Conservation (phyloP, 2,329 filamentous ascomycete genomes). For the Tolypocladium sp. region DNA sequence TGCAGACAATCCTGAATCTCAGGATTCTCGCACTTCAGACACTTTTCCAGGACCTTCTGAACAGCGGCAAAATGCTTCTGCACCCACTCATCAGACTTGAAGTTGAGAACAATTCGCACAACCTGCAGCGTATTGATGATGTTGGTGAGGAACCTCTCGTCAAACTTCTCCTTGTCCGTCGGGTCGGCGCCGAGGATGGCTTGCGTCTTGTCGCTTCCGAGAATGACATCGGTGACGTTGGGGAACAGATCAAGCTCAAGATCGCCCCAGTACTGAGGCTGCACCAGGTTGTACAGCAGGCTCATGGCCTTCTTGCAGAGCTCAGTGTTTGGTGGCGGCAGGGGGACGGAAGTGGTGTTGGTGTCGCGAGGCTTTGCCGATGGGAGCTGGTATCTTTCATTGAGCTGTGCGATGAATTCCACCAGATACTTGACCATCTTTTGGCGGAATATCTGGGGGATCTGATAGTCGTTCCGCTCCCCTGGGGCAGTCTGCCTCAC, state of each 20-base stretch:
- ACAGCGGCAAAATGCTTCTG: slow-evolving; percentile 65
- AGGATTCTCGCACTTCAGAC: slow-evolving; percentile 76
- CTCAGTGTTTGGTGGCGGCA: slow-evolving; percentile 55
- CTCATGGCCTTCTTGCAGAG: slow-evolving; percentile 79
- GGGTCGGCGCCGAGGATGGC: slow-evolving; percentile 49
- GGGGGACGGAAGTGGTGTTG: slow-evolving; percentile 30
- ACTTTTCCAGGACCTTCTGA: slow-evolving; percentile 84
- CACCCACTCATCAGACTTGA: slow-evolving; percentile 87
- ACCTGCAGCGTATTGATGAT: slow-evolving; percentile 94
- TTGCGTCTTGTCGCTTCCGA: slow-evolving; percentile 70
- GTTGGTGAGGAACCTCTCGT: slow-evolving; percentile 74
- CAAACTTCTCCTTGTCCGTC: slow-evolving; percentile 60
- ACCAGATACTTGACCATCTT: slow-evolving; percentile 93
- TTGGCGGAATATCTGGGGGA: slow-evolving; percentile 57
- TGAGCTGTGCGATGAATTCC: slow-evolving; percentile 84
- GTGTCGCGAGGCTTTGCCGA: slow-evolving; percentile 57
- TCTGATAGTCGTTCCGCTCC: slow-evolving; percentile 57
- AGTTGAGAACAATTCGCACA: slow-evolving; percentile 78
- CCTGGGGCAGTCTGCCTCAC: slow-evolving; percentile 27
- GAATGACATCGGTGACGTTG: slow-evolving; percentile 78
- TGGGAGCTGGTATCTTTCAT: slow-evolving; percentile 73
- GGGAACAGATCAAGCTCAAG: slow-evolving; percentile 85
- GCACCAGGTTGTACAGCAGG: slow-evolving; percentile 74
- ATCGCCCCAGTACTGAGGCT: slow-evolving; percentile 84
- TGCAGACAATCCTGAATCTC: slow-evolving; percentile 93